Evolutionary conservation across 2,329 filamentous ascomycete genomes (phyloP), one percentile per base, ranked within the genome.

Genomic region (Mariannaea elegans): DNA sequence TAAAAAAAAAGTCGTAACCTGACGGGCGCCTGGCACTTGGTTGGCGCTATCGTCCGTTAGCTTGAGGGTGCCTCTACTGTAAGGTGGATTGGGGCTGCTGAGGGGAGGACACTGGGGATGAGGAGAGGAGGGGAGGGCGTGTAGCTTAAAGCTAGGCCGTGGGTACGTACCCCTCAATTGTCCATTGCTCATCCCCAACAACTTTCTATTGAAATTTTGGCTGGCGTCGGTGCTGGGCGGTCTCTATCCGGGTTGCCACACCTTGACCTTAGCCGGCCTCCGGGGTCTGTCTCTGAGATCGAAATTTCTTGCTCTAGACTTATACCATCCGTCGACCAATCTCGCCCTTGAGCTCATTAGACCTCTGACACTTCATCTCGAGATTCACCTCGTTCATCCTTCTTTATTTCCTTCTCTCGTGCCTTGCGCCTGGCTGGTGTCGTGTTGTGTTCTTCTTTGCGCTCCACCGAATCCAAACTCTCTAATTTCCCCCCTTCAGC

Each of bases 151-250:
- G 50, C 50, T 39, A 54, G 56, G 64, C 64, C 61, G 44, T 60
- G 61, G 68, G 69, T 71, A 71, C 68, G 68, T 71, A 71, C 66
- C 68, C 68, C 66, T 69, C 65, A 65, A 67, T 67, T 45, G 56
- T 38, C 56, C 56, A 59, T 59, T 44, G 38, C 47, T 57, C 56
- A 73, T 78, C 78, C 78, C 77, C 77, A 80, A 78, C 73, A 78
- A 73, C 77, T 76, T 75, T 36, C 32, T 14, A 36, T 36, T 75
- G 75, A 76, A 78, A 62, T 71, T 71, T 70, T 70, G 68, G 66
- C 68, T 68, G 68, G 67, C 55, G 64, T 70, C 65, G 64, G 66
- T 65, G 64, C 65, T 70, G 67, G 61, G 65, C 60, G 67, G 66
- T 67, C 61, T 62, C 68, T 59, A 50, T 56, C 48, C 56, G 52